Evolutionary conservation across 2,329 filamentous ascomycete genomes (phyloP).

Genomic region (Phaeosphaeriaceae sp.): DNA sequence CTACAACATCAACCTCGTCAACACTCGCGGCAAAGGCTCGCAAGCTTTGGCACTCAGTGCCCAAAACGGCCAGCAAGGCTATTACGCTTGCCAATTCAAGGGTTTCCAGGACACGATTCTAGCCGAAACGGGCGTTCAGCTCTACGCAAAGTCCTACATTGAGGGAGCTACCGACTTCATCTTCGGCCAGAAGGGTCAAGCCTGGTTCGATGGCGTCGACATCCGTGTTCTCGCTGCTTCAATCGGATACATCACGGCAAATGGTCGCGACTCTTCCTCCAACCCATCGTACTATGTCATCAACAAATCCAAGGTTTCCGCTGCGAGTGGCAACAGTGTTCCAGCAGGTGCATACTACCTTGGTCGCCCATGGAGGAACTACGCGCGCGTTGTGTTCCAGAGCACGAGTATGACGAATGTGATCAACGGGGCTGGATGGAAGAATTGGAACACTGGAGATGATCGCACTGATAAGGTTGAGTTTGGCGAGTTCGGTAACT

Average conservation of each 20-base stretch:
- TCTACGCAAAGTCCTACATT: constrained; percentile 65
- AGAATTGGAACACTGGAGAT: constrained; percentile 60
- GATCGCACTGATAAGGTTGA: constrained; percentile 61
- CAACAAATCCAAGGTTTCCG: constrained; percentile 60
- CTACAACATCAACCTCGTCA: constrained; percentile 68
- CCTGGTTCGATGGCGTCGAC: constrained; percentile 61
- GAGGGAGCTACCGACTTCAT: constrained; percentile 67
- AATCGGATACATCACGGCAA: constrained; percentile 52
- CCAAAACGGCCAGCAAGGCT: constrained; percentile 60
- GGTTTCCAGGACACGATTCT: constrained; percentile 65
- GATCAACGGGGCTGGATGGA: constrained; percentile 68
- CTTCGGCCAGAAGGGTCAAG: constrained; percentile 62
- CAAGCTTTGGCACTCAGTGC: constrained; percentile 65
- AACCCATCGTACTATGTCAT: constrained; percentile 62
- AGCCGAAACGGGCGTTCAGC: constrained; percentile 57
- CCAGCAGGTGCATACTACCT: constrained; percentile 56
- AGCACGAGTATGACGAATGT: constrained; percentile 61
- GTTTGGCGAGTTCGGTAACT: constrained; percentile 68
- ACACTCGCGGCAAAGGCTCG: constrained; percentile 55
- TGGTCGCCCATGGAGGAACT: constrained; percentile 62
- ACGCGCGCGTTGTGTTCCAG: constrained; percentile 62
- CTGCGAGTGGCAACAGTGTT: constrained; percentile 50
- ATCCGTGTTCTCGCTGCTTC: constrained; percentile 56
- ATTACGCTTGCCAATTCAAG: constrained; percentile 64
- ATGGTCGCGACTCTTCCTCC: constrained; percentile 38